Evolutionary conservation across 192 early-diverging fungal species (phyloP).

Genomic region (Funneliformis geosporum): DNA sequence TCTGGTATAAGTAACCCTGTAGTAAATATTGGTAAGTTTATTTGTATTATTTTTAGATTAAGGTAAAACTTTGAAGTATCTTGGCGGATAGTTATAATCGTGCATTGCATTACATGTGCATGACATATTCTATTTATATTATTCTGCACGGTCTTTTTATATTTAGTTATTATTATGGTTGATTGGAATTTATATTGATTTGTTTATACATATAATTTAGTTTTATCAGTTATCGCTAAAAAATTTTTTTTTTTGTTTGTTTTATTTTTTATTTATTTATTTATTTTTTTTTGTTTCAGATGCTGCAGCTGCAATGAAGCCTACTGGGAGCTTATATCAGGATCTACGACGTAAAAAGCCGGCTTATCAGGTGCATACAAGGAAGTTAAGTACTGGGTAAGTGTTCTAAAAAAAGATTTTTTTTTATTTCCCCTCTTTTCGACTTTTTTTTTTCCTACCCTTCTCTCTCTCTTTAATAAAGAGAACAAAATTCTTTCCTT

Average conservation of each 20-base stretch:
- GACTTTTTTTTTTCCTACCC: not conserved
- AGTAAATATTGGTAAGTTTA: constrained; percentile 37
- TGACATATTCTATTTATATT: not conserved
- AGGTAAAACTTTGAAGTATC: not conserved
- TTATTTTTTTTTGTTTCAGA: constrained; percentile 36
- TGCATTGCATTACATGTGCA: not conserved
- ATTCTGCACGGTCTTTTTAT: no score
- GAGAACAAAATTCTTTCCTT: no score
- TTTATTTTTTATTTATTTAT: no score
- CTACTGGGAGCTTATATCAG: constrained; percentile 18
- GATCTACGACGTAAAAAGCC: not conserved
- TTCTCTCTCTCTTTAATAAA: no score
- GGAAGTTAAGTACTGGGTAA: constrained; percentile 10
- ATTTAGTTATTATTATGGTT: no score
- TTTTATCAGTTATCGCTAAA: no score
- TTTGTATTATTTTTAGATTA: not conserved
- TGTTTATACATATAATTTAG: no score
- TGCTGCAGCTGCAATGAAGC: constrained; percentile 58
- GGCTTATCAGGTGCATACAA: not conserved
- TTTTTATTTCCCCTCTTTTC: not conserved
- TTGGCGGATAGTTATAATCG: not conserved
- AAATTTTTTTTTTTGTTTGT: no score
- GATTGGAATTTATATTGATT: no score
- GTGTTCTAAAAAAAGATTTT: not conserved
- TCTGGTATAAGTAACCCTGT: constrained; percentile 47